Evolutionary conservation across 768 basidiomycete genomes (phyloP).

Genomic region (Tricholoma saponaceum): DNA sequence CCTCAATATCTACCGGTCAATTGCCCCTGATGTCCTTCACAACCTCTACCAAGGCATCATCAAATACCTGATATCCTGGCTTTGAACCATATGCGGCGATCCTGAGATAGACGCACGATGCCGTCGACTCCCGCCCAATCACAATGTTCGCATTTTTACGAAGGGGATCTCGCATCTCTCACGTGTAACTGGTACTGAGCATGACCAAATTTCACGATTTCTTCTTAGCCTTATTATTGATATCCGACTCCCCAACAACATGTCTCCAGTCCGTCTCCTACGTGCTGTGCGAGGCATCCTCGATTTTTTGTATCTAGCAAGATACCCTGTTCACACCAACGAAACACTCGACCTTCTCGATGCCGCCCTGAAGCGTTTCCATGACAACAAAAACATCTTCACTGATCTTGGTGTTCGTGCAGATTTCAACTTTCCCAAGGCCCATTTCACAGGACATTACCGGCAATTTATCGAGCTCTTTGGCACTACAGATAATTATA

Average conservation of each 20-base stretch:
- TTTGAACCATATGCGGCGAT: constrained; percentile 17
- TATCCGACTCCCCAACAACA: constrained; percentile 1
- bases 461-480: not conserved
- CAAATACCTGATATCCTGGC: constrained; percentile 15
- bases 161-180: constrained; percentile 32
- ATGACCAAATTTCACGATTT: constrained; percentile 26
- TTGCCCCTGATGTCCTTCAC: constrained; percentile 19
- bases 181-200: constrained; percentile 29
- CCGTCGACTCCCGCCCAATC: constrained; percentile 28
- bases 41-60: too few relatives aligned
- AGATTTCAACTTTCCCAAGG: constrained; percentile 10
- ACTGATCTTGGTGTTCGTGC: constrained; percentile 3
- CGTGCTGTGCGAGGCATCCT: not conserved
- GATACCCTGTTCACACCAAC: constrained; percentile 2
- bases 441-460: constrained; percentile 9
- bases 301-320: constrained; percentile 1
- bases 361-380: constrained; percentile 9
- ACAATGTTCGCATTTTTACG: constrained; percentile 27
- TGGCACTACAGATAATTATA: not conserved
- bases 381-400: constrained; percentile 13
- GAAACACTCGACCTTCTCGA: constrained; percentile 4
- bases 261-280: not conserved
- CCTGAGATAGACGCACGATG: constrained; percentile 35
- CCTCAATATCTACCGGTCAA: constrained; percentile 16
- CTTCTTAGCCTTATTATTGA: constrained; percentile 29